Base-by-base conservation (phyloP, 2,329 filamentous ascomycete genomes). In the Exserohilum rostratum region DNA sequence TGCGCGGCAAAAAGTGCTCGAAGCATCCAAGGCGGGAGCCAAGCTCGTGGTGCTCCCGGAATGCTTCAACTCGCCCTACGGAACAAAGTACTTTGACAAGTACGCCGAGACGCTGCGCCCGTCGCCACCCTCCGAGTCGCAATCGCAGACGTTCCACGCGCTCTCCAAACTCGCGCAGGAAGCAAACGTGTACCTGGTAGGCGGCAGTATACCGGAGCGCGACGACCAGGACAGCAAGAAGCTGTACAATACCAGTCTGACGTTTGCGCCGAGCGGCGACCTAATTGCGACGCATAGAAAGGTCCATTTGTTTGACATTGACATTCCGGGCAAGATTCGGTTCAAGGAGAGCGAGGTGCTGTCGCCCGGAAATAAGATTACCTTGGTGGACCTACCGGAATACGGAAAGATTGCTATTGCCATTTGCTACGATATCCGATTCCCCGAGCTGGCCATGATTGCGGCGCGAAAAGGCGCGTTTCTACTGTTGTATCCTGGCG, bases 41-140 rank as follows among this genome's bases (percentile, higher is more conserved):
- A 87, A 90, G 53, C 87, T 99, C 55, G 88, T 98, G 62, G 91
- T 98, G 30, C 85, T 99, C 15, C 95, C 95, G 31, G 95, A 99
- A 80, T 99, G 95, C 83, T 99, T 99, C 86, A 99, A 99, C 81
- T 96, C 90, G 37, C 95, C 95, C 7, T 99, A 99, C 77, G 95
- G 95, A 64, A 92, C 87, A 63, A 83, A 91, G 70, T 93, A 88
- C 82, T 99, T 99, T 78, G 89, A 93, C 49, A 85, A 87, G 57
- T 98, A 98, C 76, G 93, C 95, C 64, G 95, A 99, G 78, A 88
- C 86, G 1, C 87, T 98, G n/a, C 81, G 85, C 1, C 91, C 91
- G 0, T 88, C 87, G 3, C 90, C 91, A 25, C 91, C 92, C 0
- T 80, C 87, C 3, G 73, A 80, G 57, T 83, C 85, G 40, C 85